Evolutionary conservation across 306 rosid species (phyloP), one percentile per base, ranked within the genome.

Genomic region (Crotalaria pallida): DNA sequence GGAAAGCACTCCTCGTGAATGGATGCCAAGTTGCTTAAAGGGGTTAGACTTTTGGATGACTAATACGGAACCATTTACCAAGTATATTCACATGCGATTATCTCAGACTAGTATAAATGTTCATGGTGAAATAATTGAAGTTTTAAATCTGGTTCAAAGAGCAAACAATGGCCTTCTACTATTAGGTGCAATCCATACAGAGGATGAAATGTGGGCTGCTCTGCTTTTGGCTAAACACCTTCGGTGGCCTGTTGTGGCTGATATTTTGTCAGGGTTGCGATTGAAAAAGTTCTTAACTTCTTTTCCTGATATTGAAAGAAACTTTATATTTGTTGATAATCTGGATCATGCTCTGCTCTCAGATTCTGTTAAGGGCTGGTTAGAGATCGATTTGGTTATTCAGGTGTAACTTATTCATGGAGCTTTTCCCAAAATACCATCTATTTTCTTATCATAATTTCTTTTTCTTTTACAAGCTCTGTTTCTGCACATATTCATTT

Each of bases 191-290:
- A 67, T 93, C 71, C 97, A 84, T 65, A 65, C 94, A 21, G 97
- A 88, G 72, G 98, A 93, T 84, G 97, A 93, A 83, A 93, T 93
- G 77, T 93, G 98, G 98, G 94, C 97, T 65, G 86, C 80, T 79
- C 77, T 88, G 74, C 94, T 87, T 77, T 79, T 93, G 84, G 97
- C 90, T 69, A 90, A 87, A 85, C 97, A 82, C 79, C 89, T 93
- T 66, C 73, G 56, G 21, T 93, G 98, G 98, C 98, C 98, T 71
- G 87, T 91, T 62, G 82, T 88, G 36, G 88, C 98, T 43, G 98
- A 93, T 81, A 86, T 90, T 76, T 80, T 93, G 84, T 93, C 98
- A 53, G 98, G 98, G 72, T 73, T 90, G 74, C 91, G 98, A 58
- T 47, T 90, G 78, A 88, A 94, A 79, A 90, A 85, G 89, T 74